Conservation (phyloP, 306 rosid genomes). For the Citrullus colocynthis region DNA sequence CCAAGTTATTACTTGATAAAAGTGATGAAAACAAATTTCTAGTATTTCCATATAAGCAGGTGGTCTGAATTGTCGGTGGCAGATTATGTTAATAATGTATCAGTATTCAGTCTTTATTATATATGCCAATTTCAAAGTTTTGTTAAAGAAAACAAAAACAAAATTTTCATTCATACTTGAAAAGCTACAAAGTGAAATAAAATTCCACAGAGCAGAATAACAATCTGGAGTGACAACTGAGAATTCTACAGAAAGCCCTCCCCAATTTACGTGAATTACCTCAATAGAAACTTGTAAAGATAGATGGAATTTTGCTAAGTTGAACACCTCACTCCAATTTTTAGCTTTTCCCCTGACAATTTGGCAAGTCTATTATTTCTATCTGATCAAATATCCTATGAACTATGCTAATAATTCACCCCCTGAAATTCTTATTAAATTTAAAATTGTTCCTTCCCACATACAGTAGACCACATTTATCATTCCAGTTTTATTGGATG, state of each 20-base stretch:
- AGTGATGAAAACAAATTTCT: not conserved
- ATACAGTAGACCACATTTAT: not conserved
- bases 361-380: not conserved
- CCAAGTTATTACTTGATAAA: not conserved
- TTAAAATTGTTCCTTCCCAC: not conserved
- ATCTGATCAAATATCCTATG: not conserved
- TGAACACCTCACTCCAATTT: not conserved
- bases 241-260: not conserved
- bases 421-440: not conserved
- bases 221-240: not conserved
- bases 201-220: not conserved
- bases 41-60: not conserved
- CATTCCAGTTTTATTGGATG: not conserved
- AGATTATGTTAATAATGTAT: not conserved
- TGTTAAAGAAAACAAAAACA: not conserved
- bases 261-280: not conserved
- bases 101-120: not conserved
- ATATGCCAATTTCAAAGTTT: not conserved
- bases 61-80: not conserved
- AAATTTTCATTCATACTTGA: not conserved
- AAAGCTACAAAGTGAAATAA: not conserved
- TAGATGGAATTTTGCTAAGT: not conserved
- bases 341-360: not conserved
- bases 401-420: not conserved
- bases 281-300: not conserved